These are phyloP conservation scores for Dentipellis fragilis DNA, from an alignment of 768 basidiomycete species.

Conservation along the genomic window DNA sequence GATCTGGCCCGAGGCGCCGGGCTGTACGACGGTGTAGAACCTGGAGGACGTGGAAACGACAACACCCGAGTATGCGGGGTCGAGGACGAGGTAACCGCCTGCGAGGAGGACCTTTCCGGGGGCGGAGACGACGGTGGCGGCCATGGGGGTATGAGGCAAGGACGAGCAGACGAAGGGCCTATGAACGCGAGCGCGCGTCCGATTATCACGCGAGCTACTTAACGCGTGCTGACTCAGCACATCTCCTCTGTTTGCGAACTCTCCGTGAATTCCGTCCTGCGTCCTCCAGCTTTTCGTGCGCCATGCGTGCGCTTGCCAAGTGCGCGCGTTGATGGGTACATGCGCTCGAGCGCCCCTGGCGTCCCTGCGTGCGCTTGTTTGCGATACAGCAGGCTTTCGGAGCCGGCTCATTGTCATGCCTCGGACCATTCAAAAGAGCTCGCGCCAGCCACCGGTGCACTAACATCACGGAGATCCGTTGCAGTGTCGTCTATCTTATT, in stretches of 20 bases:
- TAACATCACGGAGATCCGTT: no score
- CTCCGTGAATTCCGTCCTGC: not conserved
- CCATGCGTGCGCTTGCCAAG: no score
- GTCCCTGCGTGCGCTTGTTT: no score
- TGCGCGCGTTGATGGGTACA: no score
- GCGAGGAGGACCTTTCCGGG: slow-evolving; percentile 94
- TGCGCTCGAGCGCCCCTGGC: no score
- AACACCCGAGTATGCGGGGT: slow-evolving; percentile 73
- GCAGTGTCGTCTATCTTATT: no score
- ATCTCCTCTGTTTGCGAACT: not conserved
- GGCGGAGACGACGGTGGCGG: slow-evolving; percentile 68
- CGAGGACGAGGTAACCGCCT: slow-evolving; percentile 95
- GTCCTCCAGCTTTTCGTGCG: no score
- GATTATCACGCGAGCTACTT: not conserved
- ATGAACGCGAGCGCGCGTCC: not conserved
- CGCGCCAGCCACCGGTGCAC: no score
- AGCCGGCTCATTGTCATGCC: no score
- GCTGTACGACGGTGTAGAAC: slow-evolving; percentile 75
- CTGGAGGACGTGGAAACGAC: slow-evolving; percentile 90
- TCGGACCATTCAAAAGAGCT: no score
- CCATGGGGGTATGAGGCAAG: slow-evolving; percentile 9
- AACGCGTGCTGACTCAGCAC: not conserved
- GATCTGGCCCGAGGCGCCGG: slow-evolving; percentile 35
- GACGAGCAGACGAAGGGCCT: not conserved
- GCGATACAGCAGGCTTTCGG: no score